Conservation (phyloP, 148 eudicot species). For the Dianthus caryophyllus region DNA sequence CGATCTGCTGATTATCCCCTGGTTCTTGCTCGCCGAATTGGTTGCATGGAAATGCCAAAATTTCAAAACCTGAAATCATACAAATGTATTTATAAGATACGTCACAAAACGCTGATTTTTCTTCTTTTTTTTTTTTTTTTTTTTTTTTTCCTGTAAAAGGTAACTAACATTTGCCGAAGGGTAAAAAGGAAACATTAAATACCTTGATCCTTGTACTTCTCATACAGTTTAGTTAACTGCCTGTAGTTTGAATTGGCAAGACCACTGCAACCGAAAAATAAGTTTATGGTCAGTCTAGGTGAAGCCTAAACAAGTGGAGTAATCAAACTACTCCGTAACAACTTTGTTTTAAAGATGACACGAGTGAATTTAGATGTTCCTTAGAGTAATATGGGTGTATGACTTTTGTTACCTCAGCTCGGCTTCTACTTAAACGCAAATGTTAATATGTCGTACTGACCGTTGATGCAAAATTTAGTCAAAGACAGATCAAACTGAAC, state of each 20-base stretch:
- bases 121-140: too few species aligned
- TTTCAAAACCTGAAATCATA: constrained; percentile 37
- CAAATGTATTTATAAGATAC: background rate
- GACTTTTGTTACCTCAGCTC: too few species aligned
- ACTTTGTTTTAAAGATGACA: too few species aligned
- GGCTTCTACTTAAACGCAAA: background rate
- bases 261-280: constrained; percentile 45
- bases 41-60: constrained; percentile 54
- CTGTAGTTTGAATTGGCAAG: constrained; percentile 80
- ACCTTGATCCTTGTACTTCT: constrained; percentile 78
- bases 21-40: constrained; percentile 50
- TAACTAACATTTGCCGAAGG: background rate
- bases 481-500: too few species aligned
- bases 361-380: too few species aligned
- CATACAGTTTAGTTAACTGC: constrained; percentile 55
- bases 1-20: constrained; percentile 43
- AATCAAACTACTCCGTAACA: background rate
- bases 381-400: too few species aligned
- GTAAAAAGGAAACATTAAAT: background rate
- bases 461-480: too few species aligned
- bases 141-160: background rate
- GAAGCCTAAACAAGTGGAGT: background rate
- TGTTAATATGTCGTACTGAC: background rate
- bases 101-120: too few species aligned
- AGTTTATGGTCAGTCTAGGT: background rate